Base-by-base conservation (phyloP, 768 basidiomycete genomes). In the Russula olivacea region DNA sequence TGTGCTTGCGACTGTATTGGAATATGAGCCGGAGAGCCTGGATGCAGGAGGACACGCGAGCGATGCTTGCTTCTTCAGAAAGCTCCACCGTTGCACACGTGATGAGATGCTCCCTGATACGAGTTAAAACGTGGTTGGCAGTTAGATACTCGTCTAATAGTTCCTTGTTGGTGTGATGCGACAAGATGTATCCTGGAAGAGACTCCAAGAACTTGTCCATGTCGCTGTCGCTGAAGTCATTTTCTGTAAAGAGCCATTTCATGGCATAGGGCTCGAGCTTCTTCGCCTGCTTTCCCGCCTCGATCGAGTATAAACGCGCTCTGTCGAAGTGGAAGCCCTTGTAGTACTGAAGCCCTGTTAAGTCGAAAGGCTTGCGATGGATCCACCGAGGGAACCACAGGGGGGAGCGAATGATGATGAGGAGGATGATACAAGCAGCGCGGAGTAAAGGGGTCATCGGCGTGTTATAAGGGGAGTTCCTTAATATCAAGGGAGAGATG, bases 181-280 rank as follows among this genome's bases (percentile, higher is more conserved):
- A 58, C 23, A 45, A 41, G 17, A 63, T 47, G n/a, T 63, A 63
- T 19, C 61, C 61, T 8, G 55, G 56, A n/a, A 63, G 61, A 14
- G 41, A 55, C 43, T 63, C 56, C 14, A 58, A 45, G 43, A 58
- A 63, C 25, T 45, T 58, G 50, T 63, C 56, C 61, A 63, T 63
- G 28, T 58, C 56, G 14, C 12, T n/a, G 50, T 63, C 56, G 41
- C 56, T 58, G 32, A 63, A 63, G 30, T 63, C 61, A 10, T 63
- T 9, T 15, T 61, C 30, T 8, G 28, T 50, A 21, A 63, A 57
- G 19, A 63, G 50, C 61, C 61, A 63, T 17, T 40, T 8, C 55
- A 63, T 43, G 23, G 61, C 56, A 9, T 51, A 38, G 32, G 6
- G 30, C 32, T 63, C 61, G 3, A 63, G 61, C 41, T 47, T 25